phyloP scores from a whole-genome alignment of 345 rosid genomes.

The Heritiera fomes region DNA sequence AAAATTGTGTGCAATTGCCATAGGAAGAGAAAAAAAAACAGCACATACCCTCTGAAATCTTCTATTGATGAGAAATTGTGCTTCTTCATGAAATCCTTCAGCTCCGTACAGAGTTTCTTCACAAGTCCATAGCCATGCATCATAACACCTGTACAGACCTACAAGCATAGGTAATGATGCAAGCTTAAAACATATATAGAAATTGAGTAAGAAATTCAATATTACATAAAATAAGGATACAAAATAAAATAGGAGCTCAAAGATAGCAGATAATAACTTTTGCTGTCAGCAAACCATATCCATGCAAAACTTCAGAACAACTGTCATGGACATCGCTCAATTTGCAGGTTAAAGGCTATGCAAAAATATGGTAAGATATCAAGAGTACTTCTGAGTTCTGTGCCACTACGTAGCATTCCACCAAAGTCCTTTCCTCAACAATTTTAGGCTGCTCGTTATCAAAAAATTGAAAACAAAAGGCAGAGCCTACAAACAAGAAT shows the following conservation, averaged over 20 bases:
- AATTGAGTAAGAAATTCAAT: neutral
- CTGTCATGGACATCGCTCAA: neutral
- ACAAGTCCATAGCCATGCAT: conserved; percentile 95
- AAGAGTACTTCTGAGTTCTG: neutral
- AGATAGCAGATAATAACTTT: neutral
- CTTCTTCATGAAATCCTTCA: conserved; percentile 82
- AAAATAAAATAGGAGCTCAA: neutral
- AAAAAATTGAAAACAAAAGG: neutral
- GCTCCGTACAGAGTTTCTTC: conserved; percentile 75
- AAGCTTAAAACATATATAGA: conserved; percentile 1
- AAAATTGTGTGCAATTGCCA: neutral
- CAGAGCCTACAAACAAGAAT: neutral
- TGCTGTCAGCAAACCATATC: neutral
- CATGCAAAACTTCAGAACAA: neutral
- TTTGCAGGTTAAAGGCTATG: neutral
- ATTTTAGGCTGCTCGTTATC: neutral
- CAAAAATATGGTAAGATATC: neutral
- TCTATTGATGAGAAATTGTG: conserved; percentile 82
- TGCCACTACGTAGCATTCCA: neutral
- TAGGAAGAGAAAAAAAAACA: neutral
- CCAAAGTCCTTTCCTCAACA: neutral
- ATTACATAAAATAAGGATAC: neutral
- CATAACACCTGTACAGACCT: conserved; percentile 99
- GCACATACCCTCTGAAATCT: conserved; percentile 86
- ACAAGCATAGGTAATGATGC: conserved; percentile 7